Evolutionary conservation across 1,284 basidiomycete genomes (phyloP).

Genomic region (Marasmius tenuissimus): DNA sequence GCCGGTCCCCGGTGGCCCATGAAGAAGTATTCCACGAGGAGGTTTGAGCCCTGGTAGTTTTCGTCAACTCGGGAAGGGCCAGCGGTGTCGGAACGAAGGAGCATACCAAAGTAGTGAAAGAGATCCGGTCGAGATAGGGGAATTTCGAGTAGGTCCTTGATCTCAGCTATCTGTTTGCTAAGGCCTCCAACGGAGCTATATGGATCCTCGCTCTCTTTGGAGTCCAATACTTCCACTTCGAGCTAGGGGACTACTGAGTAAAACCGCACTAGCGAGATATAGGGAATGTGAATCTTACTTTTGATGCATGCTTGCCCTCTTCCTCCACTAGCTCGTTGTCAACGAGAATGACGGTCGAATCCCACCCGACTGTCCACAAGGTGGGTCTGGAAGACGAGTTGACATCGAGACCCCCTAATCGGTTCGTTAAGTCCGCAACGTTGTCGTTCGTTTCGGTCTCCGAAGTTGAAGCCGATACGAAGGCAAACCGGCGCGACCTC

Average conservation of each 20-base stretch:
- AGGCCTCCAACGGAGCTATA: conserved; percentile 87
- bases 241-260: conserved; percentile 27
- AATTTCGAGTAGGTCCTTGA: conserved; percentile 93
- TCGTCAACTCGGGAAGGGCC: conserved; percentile 17
- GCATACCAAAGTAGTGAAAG: conserved; percentile 83
- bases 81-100: conserved; percentile 6
- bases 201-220: conserved; percentile 41
- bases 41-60: conserved; percentile 72
- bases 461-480: conserved; percentile 45
- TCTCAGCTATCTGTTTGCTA: conserved; percentile 83
- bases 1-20: conserved; percentile 93
- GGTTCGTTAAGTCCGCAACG: conserved; percentile 35
- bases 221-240: conserved; percentile 44
- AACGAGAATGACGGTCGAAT: conserved; percentile 51
- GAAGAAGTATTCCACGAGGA: conserved; percentile 85
- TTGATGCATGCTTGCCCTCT: conserved; percentile 1
- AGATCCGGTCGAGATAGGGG: conserved; percentile 89
- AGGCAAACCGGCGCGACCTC: conserved; percentile 47
- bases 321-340: conserved; percentile 27
- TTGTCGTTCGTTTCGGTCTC: conserved; percentile 20
- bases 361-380: conserved; percentile 65
- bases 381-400: conserved; percentile 19
- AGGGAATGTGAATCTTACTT: not conserved
- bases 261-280: not conserved
- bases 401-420: conserved; percentile 44